Percentiles rank a stretch among this genome's conserved stretches.
Evolutionary conservation across 2,329 filamentous ascomycete genomes (phyloP).

Genomic region (Calonectria hongkongensis): DNA sequence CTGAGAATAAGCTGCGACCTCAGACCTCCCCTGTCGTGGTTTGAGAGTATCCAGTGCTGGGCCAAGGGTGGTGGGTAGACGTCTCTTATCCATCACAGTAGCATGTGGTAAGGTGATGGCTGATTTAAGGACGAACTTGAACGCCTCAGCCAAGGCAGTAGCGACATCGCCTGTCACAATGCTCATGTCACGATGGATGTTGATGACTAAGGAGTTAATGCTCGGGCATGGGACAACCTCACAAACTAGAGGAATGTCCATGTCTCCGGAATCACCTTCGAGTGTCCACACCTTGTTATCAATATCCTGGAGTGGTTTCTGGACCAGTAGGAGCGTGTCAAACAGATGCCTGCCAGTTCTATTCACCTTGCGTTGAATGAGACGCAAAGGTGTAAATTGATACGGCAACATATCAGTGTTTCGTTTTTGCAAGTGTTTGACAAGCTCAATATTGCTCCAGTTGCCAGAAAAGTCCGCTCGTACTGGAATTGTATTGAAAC

Average conservation of each 20-base stretch:
- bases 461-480: conserved; percentile 72
- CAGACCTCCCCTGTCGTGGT: conserved; percentile 46
- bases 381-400: conserved; percentile 85
- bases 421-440: conserved; percentile 75
- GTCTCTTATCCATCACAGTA: conserved; percentile 40
- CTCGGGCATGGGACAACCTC: conserved; percentile 78
- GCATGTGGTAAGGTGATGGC: conserved; percentile 56
- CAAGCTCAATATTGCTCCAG: conserved; percentile 73
- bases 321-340: conserved; percentile 87
- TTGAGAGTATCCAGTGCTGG: conserved; percentile 48
- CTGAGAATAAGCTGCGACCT: conserved; percentile 40
- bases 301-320: conserved; percentile 77
- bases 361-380: conserved; percentile 75
- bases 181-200: conserved; percentile 77
- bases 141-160: conserved; percentile 55
- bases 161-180: conserved; percentile 56
- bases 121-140: conserved; percentile 55
- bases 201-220: conserved; percentile 73
- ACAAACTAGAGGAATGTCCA: conserved; percentile 86
- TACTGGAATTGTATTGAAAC: conserved; percentile 91
- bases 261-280: conserved; percentile 74
- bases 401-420: conserved; percentile 79
- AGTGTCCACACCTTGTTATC: conserved; percentile 74
- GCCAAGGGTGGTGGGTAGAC: conserved; percentile 50
- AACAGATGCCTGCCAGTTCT: conserved; percentile 76